Evolutionary conservation across 2,329 filamentous ascomycete species (phyloP).

Genomic region (Colletotrichum phormii): DNA sequence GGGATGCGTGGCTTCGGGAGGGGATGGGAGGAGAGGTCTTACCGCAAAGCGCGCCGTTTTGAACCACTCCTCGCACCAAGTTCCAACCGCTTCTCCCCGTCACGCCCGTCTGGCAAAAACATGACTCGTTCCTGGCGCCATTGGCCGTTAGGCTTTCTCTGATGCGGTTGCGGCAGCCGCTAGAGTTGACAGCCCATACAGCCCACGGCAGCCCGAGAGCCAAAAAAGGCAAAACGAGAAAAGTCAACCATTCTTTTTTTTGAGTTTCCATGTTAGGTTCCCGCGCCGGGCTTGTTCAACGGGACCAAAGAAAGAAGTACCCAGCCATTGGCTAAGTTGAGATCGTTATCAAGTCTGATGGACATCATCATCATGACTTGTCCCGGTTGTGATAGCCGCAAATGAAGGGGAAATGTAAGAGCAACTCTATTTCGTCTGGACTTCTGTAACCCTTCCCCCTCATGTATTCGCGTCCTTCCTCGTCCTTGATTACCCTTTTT

Average conservation of each 20-base stretch:
- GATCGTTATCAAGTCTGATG: background rate
- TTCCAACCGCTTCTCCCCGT: background rate
- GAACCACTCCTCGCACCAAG: background rate
- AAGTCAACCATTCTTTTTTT: background rate
- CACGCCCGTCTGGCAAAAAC: background rate
- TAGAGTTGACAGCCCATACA: conserved; percentile 17
- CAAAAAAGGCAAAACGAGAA: background rate
- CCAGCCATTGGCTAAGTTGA: background rate
- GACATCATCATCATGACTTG: background rate
- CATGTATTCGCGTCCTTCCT: conserved; percentile 13
- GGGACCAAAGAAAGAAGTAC: background rate
- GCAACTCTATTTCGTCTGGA: conserved; percentile 2
- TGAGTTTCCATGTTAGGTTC: background rate
- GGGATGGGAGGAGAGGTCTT: conserved; percentile 4
- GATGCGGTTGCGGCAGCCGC: conserved; percentile 14
- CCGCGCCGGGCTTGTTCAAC: background rate
- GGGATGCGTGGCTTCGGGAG: background rate
- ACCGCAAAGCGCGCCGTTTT: conserved; percentile 23
- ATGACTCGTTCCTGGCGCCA: conserved; percentile 32
- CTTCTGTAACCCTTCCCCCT: background rate
- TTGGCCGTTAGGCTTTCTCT: conserved; percentile 27
- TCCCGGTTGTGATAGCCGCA: background rate
- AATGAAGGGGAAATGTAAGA: background rate
- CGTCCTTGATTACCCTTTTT: conserved; percentile 18
- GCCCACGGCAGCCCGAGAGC: conserved; percentile 14